phyloP scores from a whole-genome alignment of 495 filamentous ascomycete genomes.

The Trichoderma orchidacearum region DNA sequence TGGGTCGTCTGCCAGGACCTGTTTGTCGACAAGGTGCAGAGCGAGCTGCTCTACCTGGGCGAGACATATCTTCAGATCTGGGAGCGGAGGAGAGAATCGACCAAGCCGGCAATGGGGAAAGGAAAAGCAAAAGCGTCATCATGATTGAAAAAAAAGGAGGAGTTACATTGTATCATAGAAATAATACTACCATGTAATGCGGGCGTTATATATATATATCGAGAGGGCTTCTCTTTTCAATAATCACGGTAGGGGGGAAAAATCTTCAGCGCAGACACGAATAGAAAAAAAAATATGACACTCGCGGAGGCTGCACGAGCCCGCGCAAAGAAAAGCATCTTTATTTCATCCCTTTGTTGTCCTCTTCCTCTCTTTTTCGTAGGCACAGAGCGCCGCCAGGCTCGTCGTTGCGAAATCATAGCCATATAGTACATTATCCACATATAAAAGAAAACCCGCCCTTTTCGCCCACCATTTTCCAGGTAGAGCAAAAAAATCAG shows the following conservation, averaged over 20 bases:
- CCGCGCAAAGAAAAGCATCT: background rate
- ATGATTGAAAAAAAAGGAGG: no score
- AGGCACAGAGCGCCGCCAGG: background rate
- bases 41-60: slow-evolving; percentile 77
- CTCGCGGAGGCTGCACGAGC: background rate
- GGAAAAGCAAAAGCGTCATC: slow-evolving; percentile 6
- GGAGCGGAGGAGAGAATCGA: slow-evolving; percentile 61
- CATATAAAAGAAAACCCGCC: background rate
- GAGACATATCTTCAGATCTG: slow-evolving; percentile 95
- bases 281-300: background rate
- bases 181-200: background rate
- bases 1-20: slow-evolving; percentile 94
- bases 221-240: no score
- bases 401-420: background rate
- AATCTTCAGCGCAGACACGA: no score
- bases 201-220: background rate
- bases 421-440: slow-evolving; percentile 1
- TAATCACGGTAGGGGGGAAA: no score
- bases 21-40: slow-evolving; percentile 75
- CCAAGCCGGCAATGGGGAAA: slow-evolving; percentile 13
- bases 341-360: background rate
- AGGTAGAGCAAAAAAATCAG: background rate
- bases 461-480: background rate
- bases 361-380: background rate
- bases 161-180: background rate